These are phyloP conservation scores for Colletotrichum scovillei DNA, from an alignment of 2,329 filamentous ascomycete species.

Conservation along the genomic window DNA sequence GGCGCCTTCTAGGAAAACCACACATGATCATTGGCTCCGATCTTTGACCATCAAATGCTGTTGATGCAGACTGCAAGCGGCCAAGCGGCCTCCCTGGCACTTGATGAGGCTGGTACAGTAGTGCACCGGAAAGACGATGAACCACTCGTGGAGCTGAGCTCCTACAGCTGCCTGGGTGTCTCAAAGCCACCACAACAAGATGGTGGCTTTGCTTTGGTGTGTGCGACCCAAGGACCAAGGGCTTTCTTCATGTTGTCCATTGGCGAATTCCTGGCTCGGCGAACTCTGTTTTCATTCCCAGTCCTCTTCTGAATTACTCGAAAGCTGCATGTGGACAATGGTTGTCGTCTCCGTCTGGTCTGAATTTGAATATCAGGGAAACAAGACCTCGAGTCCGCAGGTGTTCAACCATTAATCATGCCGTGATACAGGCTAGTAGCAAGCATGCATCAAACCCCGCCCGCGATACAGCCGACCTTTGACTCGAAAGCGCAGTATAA, in stretches of 20 bases:
- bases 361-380: not conserved
- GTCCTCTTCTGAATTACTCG: not conserved
- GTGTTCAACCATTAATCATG: not conserved
- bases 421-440: not conserved
- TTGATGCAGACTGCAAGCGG: not conserved
- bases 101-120: not conserved
- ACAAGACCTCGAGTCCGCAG: not conserved
- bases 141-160: not conserved
- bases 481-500: constrained; percentile 46
- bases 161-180: constrained; percentile 1
- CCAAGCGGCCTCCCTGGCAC: constrained; percentile 21
- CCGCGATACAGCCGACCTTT: constrained; percentile 39
- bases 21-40: not conserved
- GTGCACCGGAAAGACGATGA: not conserved
- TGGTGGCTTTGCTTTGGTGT: not conserved
- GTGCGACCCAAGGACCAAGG: not conserved
- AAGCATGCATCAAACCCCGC: constrained; percentile 23
- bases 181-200: not conserved
- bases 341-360: no score
- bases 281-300: not conserved
- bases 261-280: not conserved
- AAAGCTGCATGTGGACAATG: not conserved
- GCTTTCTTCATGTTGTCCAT: not conserved
- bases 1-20: constrained; percentile 3
- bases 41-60: not conserved